Base-by-base conservation (phyloP, 495 filamentous ascomycete species). In the Extremus antarcticus region DNA sequence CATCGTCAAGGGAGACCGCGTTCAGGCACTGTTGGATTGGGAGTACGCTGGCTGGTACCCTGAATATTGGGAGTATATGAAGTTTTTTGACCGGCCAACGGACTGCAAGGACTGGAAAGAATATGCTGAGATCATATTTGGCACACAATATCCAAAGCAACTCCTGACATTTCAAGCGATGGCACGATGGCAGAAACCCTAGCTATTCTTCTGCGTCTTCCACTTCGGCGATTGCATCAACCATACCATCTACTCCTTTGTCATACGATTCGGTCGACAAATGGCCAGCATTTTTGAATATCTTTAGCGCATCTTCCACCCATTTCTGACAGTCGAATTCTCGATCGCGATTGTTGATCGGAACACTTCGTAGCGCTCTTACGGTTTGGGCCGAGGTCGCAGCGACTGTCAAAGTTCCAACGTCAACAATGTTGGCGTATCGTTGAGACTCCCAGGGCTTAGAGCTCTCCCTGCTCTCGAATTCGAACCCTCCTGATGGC, bases 31-130 rank as follows among this genome's bases (percentile, higher is more conserved):
- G 3, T 7, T 62, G 17, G 62, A 64, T 32, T 62, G 62, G 62
- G 59, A 64, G 25, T 51, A 47, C 17, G 40, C 59, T 22, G 62
- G 59, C 24, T 64, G 55, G 55, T 62, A 59, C 35, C 55, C 59
- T 11, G 62, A 62, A 1, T 59, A 62, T 35, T 64, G 59, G 55
- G 62, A 64, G 20, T 61, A 63, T 40, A 38, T 41, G 2, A 61
- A 63, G 45, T 50, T 50, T 21, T 45, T 45, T 17, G 41, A 45
- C 7, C 41, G 41, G 4, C 7, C 7, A n/a, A 45, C 41, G n/a
- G n/a, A 17, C 41, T 45, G 41, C 41, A 45, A 45, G n/a, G 41
- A 45, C 41, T 45, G 41, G 41, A 45, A 45, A 45, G n/a, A 17
- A 7, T 21, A 8, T 17, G 41, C 16, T 17, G 41, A 45, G 4